A percentile compares a stretch with the other conserved stretches of the same genome.
Evolutionary conservation across 768 basidiomycete species (phyloP).

Genomic region (Punctularia strigosozonata): DNA sequence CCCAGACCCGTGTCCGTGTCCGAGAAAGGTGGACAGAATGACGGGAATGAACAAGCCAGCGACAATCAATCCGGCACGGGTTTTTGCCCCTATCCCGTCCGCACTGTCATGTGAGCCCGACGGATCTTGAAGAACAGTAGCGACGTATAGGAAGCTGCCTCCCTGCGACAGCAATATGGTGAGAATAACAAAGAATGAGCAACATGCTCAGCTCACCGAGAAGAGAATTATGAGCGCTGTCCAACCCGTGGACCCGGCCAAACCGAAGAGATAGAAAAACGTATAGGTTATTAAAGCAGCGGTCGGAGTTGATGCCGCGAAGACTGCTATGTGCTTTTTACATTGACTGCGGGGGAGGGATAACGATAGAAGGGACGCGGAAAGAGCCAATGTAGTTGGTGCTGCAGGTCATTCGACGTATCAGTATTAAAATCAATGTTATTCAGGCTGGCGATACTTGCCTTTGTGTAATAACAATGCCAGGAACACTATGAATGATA

Average conservation of each 20-base stretch:
- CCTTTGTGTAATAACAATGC: constrained; percentile 92
- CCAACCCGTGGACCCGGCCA: constrained; percentile 34
- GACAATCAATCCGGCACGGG: background rate
- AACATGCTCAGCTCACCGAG: constrained; percentile 43
- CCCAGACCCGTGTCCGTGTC: background rate
- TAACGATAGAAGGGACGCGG: constrained; percentile 71
- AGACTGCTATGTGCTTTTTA: constrained; percentile 62
- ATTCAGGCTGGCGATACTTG: constrained; percentile 9
- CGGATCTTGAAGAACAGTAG: background rate
- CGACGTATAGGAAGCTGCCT: background rate
- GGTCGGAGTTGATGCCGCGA: constrained; percentile 76
- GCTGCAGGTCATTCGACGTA: constrained; percentile 30
- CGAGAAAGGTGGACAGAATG: background rate
- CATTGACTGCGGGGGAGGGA: constrained; percentile 59
- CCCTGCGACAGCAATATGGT: background rate
- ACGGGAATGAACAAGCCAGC: background rate
- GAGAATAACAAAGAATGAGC: background rate
- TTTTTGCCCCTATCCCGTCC: background rate
- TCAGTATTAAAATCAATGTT: background rate
- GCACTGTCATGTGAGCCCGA: background rate
- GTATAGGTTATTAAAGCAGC: constrained; percentile 71
- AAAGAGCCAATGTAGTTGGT: constrained; percentile 84
- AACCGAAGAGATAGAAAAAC: constrained; percentile 44
- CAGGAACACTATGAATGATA: constrained; percentile 81
- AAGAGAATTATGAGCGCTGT: constrained; percentile 73